Conservation (phyloP, 1,139 yeast species). For the Candida gigantensis region DNA sequence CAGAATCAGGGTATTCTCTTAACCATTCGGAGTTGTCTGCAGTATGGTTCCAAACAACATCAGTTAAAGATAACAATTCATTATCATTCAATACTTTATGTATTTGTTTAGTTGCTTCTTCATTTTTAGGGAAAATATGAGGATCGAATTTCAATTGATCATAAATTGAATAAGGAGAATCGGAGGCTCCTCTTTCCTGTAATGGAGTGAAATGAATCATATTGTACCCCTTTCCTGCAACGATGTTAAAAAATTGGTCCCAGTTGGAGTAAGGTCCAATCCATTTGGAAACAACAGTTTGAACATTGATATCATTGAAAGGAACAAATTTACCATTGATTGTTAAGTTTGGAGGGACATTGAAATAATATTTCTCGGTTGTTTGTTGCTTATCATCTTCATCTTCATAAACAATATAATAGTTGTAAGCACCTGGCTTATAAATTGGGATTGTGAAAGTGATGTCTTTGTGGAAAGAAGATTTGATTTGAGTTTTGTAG, state of each 20-base stretch:
- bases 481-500: conserved; percentile 45
- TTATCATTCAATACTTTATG: conserved; percentile 52
- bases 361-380: conserved; percentile 69
- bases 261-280: conserved; percentile 69
- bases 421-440: conserved; percentile 81
- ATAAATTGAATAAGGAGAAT: conserved; percentile 89
- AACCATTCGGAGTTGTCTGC: conserved; percentile 90
- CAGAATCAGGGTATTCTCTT: conserved; percentile 82
- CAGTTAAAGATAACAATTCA: conserved; percentile 76
- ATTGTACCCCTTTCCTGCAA: conserved; percentile 79
- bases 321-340: conserved; percentile 61
- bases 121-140: conserved; percentile 50
- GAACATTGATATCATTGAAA: conserved; percentile 79
- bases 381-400: conserved; percentile 23
- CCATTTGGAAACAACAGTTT: conserved; percentile 90
- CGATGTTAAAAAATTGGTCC: conserved; percentile 62
- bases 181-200: conserved; percentile 82
- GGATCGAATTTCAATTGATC: conserved; percentile 85
- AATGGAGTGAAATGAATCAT: conserved; percentile 96
- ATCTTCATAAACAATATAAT: conserved; percentile 48
- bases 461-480: conserved; percentile 61
- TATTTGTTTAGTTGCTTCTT: conserved; percentile 29
- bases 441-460: conserved; percentile 60
- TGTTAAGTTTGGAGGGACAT: conserved; percentile 75
- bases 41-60: conserved; percentile 93